These are phyloP conservation scores for Boechera retrofracta DNA, from an alignment of 345 rosid genomes.

Conservation along the genomic window DNA sequence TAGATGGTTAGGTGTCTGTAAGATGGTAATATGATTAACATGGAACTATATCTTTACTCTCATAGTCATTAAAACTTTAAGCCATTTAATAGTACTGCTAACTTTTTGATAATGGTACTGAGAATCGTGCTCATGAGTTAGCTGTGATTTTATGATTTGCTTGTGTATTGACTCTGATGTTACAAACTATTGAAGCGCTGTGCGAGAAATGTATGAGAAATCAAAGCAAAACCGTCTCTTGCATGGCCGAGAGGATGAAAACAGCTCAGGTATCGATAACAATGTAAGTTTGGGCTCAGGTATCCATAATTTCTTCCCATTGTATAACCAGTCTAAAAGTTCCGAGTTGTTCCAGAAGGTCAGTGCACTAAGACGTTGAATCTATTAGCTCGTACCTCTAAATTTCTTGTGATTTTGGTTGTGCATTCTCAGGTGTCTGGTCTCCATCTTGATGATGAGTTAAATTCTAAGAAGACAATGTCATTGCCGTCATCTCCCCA, in stretches of 20 bases:
- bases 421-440: conserved; percentile 58
- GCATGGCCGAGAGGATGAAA: conserved; percentile 64
- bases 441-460: conserved; percentile 61
- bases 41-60: conserved; percentile 22
- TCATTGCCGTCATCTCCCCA: conserved; percentile 97
- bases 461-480: conserved; percentile 83
- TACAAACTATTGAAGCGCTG: conserved; percentile 73
- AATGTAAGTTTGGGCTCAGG: conserved; percentile 62
- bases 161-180: conserved; percentile 34
- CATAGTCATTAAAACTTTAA: neutral
- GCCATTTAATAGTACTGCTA: conserved; percentile 3
- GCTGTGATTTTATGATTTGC: conserved; percentile 20
- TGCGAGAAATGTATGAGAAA: conserved; percentile 90
- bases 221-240: conserved; percentile 82
- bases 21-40: conserved; percentile 16
- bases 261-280: conserved; percentile 54
- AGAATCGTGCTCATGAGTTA: conserved; percentile 8
- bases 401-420: conserved; percentile 32
- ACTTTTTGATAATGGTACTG: conserved; percentile 2
- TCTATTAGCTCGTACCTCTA: conserved; percentile 12
- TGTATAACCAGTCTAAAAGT: conserved; percentile 23
- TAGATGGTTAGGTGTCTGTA: conserved; percentile 30
- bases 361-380: conserved; percentile 20
- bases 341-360: conserved; percentile 15
- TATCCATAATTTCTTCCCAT: conserved; percentile 42